Percentiles rank a stretch among this genome's conserved stretches.
These are phyloP conservation scores for Solanum appendiculatum DNA, from an alignment of 257 asterid species.

Conservation along the genomic window DNA sequence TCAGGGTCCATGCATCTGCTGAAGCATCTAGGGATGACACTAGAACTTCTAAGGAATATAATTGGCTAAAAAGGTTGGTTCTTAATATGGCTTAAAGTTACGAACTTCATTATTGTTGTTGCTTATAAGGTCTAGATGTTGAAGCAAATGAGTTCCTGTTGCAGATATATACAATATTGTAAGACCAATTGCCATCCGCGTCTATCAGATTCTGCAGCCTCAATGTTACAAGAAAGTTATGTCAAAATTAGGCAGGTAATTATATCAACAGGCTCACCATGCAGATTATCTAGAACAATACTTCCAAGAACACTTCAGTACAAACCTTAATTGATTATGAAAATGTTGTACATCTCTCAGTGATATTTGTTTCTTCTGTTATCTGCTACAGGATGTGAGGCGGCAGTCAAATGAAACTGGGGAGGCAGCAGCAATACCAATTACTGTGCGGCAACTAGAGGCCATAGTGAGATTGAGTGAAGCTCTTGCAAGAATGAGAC, in stretches of 20 bases:
- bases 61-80: constrained; percentile 87
- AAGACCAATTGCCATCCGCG: constrained; percentile 85
- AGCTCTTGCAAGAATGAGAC: constrained; percentile 85
- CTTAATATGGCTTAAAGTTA: not conserved
- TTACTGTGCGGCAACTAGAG: constrained; percentile 98
- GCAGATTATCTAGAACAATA: not conserved
- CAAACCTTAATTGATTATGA: not conserved
- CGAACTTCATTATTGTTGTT: not conserved
- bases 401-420: constrained; percentile 91
- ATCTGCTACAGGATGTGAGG: constrained; percentile 66
- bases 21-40: constrained; percentile 49
- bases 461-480: constrained; percentile 95
- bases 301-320: not conserved
- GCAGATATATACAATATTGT: constrained; percentile 89
- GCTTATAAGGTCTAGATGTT: not conserved
- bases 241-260: constrained; percentile 92
- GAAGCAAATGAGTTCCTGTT: constrained; percentile 10
- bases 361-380: not conserved
- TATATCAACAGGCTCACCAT: not conserved
- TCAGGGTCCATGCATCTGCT: constrained; percentile 93
- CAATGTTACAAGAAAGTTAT: constrained; percentile 71
- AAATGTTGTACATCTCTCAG: not conserved
- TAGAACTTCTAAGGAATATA: constrained; percentile 62
- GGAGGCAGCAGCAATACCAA: constrained; percentile 81
- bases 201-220: constrained; percentile 91